Evolutionary conservation across 1,139 yeast species (phyloP).

Genomic region (Yamadazyma sp.): DNA sequence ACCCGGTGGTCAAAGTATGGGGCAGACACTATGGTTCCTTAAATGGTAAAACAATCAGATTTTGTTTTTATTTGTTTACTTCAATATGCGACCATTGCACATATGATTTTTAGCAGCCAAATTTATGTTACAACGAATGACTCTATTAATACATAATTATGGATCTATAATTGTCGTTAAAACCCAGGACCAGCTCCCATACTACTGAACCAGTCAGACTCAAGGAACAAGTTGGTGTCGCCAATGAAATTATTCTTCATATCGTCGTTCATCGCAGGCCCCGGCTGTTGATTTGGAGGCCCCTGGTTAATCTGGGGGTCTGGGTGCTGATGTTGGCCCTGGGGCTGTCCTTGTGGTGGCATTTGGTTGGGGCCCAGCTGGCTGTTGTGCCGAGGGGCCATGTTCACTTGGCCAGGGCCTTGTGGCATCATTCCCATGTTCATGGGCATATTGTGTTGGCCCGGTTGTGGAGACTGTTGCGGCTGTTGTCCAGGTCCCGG

Average conservation of each 20-base stretch:
- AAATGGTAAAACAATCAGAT: not conserved
- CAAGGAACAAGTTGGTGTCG: constrained; percentile 15
- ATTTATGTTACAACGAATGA: too few species aligned
- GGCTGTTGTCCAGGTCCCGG: constrained; percentile 3
- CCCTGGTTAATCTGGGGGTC: too few species aligned
- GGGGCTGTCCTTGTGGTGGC: constrained; percentile 6
- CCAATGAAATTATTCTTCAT: constrained; percentile 14
- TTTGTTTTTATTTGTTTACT: constrained; percentile 2
- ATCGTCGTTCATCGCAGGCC: constrained; percentile 9
- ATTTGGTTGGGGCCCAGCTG: too few species aligned
- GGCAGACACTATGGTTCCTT: not conserved
- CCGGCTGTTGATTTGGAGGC: constrained; percentile 12
- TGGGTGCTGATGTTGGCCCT: too few species aligned
- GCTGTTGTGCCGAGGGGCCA: constrained; percentile 8
- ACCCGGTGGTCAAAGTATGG: not conserved
- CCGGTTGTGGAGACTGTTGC: not conserved
- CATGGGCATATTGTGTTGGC: constrained; percentile 3
- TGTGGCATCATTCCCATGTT: not conserved
- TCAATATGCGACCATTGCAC: constrained; percentile 1
- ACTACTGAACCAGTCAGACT: constrained; percentile 36
- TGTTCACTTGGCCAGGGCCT: constrained; percentile 2
- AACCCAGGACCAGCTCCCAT: constrained; percentile 42
- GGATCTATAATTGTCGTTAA: constrained; percentile 6
- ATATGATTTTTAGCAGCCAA: constrained; percentile 5
- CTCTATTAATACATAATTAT: not conserved